Evolutionary conservation across 2,329 filamentous ascomycete genomes (phyloP), one percentile per base, ranked within the genome.

Genomic region (Alternaria gansuensis): DNA sequence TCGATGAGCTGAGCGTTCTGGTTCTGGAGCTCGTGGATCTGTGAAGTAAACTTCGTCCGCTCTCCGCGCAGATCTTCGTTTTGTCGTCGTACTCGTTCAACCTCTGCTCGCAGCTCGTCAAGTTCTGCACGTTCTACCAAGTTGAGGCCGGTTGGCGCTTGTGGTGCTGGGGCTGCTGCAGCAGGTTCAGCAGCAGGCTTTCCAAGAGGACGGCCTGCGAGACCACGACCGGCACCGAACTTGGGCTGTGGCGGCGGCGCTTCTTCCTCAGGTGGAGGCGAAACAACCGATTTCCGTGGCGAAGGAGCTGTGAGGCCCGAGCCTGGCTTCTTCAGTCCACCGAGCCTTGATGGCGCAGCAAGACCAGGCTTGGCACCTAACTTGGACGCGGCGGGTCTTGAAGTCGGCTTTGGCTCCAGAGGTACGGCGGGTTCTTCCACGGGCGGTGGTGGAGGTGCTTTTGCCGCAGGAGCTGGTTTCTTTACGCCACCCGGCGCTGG

Each of bases 1-100:
- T 99, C 95, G 61, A 99, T 99, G 33, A 99, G 83, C 63, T 95
- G 90, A 24, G 95, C 95, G 72, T 99, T 99, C 75, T 97, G 92
- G 71, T 97, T 96, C 79, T 97, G 96, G 29, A 99, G 85, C 78
- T 98, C 95, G 67, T 94, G 90, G 40, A 98, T 90, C 76, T 97
- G 92, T 0, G 92, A 95, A 59, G 88, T 85, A 48, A 97, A 85
- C 71, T 90, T 93, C 57, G 88, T 87, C 62, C 92, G 89, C 73
- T 97, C 94, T 45, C 91, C 87, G 54, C 92, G 87, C 67, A 93
- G 82, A 43, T 97, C 93, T 53, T 97, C 92, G 9, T 88, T 87
- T 65, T 92, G 87, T 54, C 88, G 87, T 23, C 86, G 82, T 5
- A 97, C 82, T 29, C 90, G 85, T 46, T 97, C 93, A 68, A 94